Evolutionary conservation across 83 land plant genomes (phyloP).

Genomic region (Larix sibirica): DNA sequence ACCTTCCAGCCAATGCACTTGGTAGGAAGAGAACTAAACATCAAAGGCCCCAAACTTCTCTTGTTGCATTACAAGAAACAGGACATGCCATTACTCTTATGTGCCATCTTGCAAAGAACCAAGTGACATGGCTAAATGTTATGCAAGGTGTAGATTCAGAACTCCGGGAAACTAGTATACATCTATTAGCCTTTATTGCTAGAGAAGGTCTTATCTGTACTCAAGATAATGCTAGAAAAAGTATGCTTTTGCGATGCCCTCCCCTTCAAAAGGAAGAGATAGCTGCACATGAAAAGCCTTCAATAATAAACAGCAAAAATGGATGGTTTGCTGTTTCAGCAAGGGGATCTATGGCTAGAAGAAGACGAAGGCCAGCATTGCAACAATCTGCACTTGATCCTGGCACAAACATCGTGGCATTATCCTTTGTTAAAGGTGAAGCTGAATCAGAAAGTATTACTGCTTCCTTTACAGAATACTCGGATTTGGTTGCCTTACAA

Average conservation of each 20-base stretch:
- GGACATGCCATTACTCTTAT: conserved; percentile 70
- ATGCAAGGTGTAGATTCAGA: conserved; percentile 57
- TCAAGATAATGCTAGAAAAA: conserved; percentile 30
- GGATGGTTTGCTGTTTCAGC: conserved; percentile 94
- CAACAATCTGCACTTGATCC: conserved; percentile 9
- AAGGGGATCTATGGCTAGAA: conserved; percentile 35
- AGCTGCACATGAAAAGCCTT: conserved; percentile 35
- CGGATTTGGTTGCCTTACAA: conserved; percentile 70
- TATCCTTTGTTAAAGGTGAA: conserved; percentile 25
- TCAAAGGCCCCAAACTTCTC: conserved; percentile 51
- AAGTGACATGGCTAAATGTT: conserved; percentile 48
- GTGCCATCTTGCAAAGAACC: conserved; percentile 60
- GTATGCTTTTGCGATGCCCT: conserved; percentile 44
- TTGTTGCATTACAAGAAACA: conserved; percentile 54
- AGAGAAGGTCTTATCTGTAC: conserved; percentile 46
- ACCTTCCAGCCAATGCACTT: conserved; percentile 43
- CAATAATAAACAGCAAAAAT: conserved; percentile 56
- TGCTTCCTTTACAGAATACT: conserved; percentile 51
- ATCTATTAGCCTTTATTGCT: conserved; percentile 89
- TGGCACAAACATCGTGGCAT: conserved; percentile 14
- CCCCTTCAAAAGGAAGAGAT: conserved; percentile 78
- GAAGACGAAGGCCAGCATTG: conserved; percentile 9
- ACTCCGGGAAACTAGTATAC: conserved; percentile 71
- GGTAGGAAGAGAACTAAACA: conserved; percentile 63
- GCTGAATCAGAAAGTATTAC: conserved; percentile 16